Base-by-base conservation (phyloP, 129 eudicot species). In the Artemisia tridentata region DNA sequence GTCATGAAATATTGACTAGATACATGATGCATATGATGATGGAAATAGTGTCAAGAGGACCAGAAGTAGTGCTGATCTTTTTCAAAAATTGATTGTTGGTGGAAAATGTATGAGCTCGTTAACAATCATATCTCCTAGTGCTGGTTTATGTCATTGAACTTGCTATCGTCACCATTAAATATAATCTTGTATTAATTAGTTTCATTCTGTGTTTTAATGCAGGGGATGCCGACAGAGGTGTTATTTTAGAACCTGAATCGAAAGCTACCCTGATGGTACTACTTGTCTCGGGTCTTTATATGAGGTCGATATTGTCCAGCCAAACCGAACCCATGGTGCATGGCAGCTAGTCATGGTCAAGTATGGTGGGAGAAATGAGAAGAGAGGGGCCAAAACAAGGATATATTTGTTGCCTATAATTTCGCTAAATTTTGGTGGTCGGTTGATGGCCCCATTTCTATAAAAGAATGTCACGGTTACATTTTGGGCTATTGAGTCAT, bases 351-450 rank as follows among this genome's bases (percentile, higher is more conserved):
- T 75, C 38, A 29, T 65, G 59, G 67, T 75, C 73, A 66, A 55
- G 47, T 15, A 23, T 38, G 56, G 11, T 65, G 65, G 46, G 53
- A 51, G 66, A 66, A 75, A 55, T 17, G 71, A 63, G 69, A 65
- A 43, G 50, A 20, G 66, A 46, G 25, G 60, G 59, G 31, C 47
- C 75, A 74, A 53, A 65, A 64, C 48, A 65, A 19, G 65, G 78
- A 64, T 2, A 64, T 65, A 18, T 68, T 5, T 64, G 31, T 73
- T 73, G 41, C 47, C 63, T 64, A 64, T 75, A 67, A 45, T 75
- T 75, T 69, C 27, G 25, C 53, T 13, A 10, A 17, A 7, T 59
- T 47, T 23, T 50, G 67, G 38, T 25, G 62, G 73, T 67, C 73
- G 27, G 67, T 59, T 53, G 66, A 65, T 23, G 72, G 65, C 34